phyloP scores from a whole-genome alignment of 192 early-diverging fungal species.

The Glomus cerebriforme region DNA sequence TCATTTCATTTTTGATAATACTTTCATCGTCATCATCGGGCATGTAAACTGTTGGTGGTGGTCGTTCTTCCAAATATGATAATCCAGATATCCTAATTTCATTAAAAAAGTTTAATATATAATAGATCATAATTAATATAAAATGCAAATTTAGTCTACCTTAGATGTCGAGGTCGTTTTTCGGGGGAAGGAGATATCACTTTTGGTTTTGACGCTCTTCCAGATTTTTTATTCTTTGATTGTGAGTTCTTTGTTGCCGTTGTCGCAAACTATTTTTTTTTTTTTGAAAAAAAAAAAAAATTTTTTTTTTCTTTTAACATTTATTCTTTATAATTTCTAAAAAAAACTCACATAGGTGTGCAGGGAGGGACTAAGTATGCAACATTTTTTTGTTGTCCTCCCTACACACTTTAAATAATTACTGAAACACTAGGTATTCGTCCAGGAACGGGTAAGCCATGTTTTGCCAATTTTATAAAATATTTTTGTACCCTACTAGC shows the following conservation, averaged over 20 bases:
- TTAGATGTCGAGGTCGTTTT: constrained; percentile 32
- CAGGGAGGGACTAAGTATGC: too few relatives aligned
- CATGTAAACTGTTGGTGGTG: constrained; percentile 55
- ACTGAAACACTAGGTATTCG: constrained; percentile 55
- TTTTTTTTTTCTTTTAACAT: background rate
- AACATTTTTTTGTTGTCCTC: too few relatives aligned
- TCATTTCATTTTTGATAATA: constrained; percentile 43
- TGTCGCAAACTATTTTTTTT: background rate
- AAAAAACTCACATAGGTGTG: too few relatives aligned
- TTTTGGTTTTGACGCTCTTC: constrained; percentile 21
- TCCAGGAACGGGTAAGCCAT: constrained; percentile 71
- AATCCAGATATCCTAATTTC: constrained; percentile 47
- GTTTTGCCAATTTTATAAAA: constrained; percentile 73
- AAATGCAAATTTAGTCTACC: constrained; percentile 29
- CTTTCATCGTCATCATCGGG: constrained; percentile 55
- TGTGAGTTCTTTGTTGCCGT: constrained; percentile 25
- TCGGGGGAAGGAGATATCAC: constrained; percentile 33
- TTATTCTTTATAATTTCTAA: background rate
- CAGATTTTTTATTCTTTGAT: constrained; percentile 35
- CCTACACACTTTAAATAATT: constrained; percentile 5
- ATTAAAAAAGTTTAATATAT: background rate
- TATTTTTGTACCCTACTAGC: constrained; percentile 80
- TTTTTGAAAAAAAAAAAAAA: background rate
- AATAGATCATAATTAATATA: background rate
- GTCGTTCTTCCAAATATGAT: constrained; percentile 41